phyloP scores from a whole-genome alignment of 148 eudicot genomes.

The Nepenthes gracilis region DNA sequence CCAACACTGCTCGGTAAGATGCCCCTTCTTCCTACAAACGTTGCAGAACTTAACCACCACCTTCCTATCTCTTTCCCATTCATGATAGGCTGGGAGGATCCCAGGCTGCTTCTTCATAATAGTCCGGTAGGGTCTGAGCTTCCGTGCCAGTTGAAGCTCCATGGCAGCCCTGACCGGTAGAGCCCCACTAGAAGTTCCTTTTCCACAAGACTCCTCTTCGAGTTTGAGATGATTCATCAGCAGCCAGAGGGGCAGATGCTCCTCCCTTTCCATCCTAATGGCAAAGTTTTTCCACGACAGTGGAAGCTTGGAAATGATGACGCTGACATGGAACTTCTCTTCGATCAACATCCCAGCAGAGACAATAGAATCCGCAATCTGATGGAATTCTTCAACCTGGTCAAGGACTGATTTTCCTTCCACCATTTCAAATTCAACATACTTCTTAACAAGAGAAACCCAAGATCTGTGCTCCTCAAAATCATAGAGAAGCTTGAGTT shows the following conservation, averaged over 20 bases:
- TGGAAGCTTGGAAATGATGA: conserved; percentile 68
- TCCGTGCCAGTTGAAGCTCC: conserved; percentile 9
- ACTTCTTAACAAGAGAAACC: conserved; percentile 59
- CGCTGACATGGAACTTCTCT: conserved; percentile 62
- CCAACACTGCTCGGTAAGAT: conserved; percentile 30
- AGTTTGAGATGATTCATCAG: conserved; percentile 50
- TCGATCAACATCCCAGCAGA: conserved; percentile 61
- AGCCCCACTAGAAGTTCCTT: conserved; percentile 12
- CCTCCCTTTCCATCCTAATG: conserved; percentile 45
- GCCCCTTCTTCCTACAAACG: conserved; percentile 29
- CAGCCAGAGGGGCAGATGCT: conserved; percentile 43
- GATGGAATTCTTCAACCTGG: conserved; percentile 58
- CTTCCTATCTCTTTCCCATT: conserved; percentile 16
- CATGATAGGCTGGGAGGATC: conserved; percentile 2
- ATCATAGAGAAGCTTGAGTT: conserved; percentile 36
- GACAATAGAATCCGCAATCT: conserved; percentile 38
- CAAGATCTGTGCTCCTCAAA: conserved; percentile 52
- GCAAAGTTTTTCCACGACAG: conserved; percentile 67
- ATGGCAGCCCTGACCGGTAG: conserved; percentile 5
- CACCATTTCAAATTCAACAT: conserved; percentile 60
- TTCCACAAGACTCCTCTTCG: conserved; percentile 46
- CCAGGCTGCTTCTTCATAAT: conserved; percentile 7
- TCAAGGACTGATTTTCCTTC: conserved; percentile 49
- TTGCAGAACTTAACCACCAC: conserved; percentile 14
- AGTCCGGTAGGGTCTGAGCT: conserved; percentile 9